Evolutionary conservation across 805 yeast genomes (phyloP).

Genomic region (Pichia scutulata): DNA sequence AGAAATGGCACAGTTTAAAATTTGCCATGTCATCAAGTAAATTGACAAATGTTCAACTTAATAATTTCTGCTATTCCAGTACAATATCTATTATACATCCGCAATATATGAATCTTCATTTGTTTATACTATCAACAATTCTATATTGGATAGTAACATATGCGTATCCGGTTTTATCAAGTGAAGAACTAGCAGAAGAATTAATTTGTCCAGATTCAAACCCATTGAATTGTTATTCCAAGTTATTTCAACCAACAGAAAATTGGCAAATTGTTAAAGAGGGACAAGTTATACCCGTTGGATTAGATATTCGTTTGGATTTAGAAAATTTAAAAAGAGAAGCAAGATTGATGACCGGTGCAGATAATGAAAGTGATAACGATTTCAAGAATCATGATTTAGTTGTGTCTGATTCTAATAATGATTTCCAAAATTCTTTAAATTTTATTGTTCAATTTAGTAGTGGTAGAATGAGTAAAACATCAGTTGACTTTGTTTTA

Average conservation of each 20-base stretch:
- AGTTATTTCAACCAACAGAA: slow-evolving; percentile 49
- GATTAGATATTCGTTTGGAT: slow-evolving; percentile 68
- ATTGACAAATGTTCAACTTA: too few relatives aligned
- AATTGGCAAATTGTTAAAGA: slow-evolving; percentile 65
- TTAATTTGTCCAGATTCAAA: slow-evolving; percentile 36
- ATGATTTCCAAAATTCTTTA: slow-evolving; percentile 3
- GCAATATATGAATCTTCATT: neutral
- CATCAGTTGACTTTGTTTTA: neutral
- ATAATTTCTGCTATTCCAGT: too few relatives aligned
- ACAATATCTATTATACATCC: too few relatives aligned
- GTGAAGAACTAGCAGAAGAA: slow-evolving; percentile 4
- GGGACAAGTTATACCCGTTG: slow-evolving; percentile 76
- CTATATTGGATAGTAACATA: neutral
- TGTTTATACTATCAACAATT: neutral
- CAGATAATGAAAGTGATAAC: neutral
- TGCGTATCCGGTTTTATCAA: neutral
- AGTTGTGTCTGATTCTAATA: slow-evolving; percentile 1
- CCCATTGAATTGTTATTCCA: slow-evolving; percentile 53
- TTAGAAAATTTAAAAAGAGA: slow-evolving; percentile 63
- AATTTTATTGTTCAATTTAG: slow-evolving; percentile 2
- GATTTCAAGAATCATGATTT: slow-evolving; percentile 9
- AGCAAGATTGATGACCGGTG: slow-evolving; percentile 46
- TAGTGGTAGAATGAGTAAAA: neutral
- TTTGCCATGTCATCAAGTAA: neutral
- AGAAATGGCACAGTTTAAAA: too few relatives aligned